A percentile compares a stretch with the other conserved stretches of the same genome.
Evolutionary conservation across 1,284 basidiomycete species (phyloP).

Genomic region (Rhodotorula sp.): DNA sequence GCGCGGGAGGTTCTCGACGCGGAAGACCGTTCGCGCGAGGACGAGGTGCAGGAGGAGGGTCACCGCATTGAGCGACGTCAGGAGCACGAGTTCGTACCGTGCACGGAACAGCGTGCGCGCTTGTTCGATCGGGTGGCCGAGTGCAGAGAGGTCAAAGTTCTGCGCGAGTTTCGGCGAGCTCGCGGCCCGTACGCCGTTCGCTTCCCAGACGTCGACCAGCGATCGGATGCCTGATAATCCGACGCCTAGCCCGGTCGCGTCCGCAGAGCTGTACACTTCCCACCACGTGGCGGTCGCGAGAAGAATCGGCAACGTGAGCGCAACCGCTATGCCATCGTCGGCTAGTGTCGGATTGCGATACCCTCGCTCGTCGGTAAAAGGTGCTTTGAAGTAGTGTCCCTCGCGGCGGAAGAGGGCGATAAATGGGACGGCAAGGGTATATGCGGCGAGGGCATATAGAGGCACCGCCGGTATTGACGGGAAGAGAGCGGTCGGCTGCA

Average conservation of each 20-base stretch:
- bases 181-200: conserved; percentile 31
- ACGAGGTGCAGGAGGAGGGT: conserved; percentile 46
- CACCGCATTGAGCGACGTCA: conserved; percentile 48
- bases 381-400: conserved; percentile 40
- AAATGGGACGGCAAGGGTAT: conserved; percentile 39
- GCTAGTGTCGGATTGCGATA: conserved; percentile 41
- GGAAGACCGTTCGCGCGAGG: conserved; percentile 44
- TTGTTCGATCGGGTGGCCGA: conserved; percentile 41
- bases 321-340: conserved; percentile 45
- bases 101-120: conserved; percentile 43
- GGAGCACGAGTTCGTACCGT: conserved; percentile 47
- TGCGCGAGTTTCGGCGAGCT: background rate
- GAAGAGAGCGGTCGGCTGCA: conserved; percentile 27
- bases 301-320: conserved; percentile 43
- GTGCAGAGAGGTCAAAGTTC: conserved; percentile 35
- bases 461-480: conserved; percentile 31
- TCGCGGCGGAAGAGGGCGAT: conserved; percentile 42
- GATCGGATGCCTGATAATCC: conserved; percentile 33
- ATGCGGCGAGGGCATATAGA: conserved; percentile 28
- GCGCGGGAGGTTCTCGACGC: conserved; percentile 44
- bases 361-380: conserved; percentile 47
- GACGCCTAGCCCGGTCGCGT: conserved; percentile 4
- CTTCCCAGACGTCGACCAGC: conserved; percentile 44
- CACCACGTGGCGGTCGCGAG: conserved; percentile 41
- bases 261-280: conserved; percentile 36